These are phyloP conservation scores for Pelagophyceae sp. DNA, from an alignment of 352 stramenopile genomes.

Conservation along the genomic window DNA sequence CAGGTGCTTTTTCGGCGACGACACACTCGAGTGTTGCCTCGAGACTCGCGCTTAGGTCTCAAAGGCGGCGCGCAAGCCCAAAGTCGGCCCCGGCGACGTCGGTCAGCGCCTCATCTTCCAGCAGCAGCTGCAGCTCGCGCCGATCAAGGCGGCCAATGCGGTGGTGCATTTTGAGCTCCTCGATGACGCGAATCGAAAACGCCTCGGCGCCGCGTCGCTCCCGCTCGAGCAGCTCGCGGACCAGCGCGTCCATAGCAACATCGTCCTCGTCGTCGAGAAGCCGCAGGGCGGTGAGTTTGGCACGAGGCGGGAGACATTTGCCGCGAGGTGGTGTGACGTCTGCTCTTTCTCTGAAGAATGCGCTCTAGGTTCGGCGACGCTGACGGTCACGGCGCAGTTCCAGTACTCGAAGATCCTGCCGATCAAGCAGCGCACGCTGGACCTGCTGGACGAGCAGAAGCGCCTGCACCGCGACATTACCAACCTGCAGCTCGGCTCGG, in stretches of 20 bases:
- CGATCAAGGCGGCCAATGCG: conserved; percentile 1
- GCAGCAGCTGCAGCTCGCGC: conserved; percentile 6
- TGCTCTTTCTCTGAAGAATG: not conserved
- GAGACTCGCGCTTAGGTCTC: not conserved
- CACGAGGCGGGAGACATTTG: too few species aligned
- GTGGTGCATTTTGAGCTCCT: not conserved
- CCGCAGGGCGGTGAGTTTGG: not conserved
- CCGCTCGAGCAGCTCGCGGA: not conserved
- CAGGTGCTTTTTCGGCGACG: too few species aligned
- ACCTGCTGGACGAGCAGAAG: conserved; percentile 1
- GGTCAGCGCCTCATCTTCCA: not conserved
- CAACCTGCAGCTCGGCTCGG: not conserved
- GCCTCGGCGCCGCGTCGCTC: not conserved
- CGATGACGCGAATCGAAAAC: not conserved
- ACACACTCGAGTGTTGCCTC: too few species aligned
- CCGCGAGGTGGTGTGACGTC: too few species aligned
- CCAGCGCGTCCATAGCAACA: not conserved
- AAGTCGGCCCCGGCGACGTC: not conserved
- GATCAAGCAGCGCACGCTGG: not conserved
- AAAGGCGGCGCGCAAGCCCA: not conserved
- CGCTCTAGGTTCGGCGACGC: not conserved
- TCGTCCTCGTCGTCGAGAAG: not conserved
- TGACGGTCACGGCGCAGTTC: not conserved
- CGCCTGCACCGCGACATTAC: not conserved
- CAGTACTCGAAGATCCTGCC: conserved; percentile 2